Percentiles rank a stretch among this genome's conserved stretches.
phyloP scores from a whole-genome alignment of 1,284 basidiomycete genomes.

The Ceratobasidium sp. region DNA sequence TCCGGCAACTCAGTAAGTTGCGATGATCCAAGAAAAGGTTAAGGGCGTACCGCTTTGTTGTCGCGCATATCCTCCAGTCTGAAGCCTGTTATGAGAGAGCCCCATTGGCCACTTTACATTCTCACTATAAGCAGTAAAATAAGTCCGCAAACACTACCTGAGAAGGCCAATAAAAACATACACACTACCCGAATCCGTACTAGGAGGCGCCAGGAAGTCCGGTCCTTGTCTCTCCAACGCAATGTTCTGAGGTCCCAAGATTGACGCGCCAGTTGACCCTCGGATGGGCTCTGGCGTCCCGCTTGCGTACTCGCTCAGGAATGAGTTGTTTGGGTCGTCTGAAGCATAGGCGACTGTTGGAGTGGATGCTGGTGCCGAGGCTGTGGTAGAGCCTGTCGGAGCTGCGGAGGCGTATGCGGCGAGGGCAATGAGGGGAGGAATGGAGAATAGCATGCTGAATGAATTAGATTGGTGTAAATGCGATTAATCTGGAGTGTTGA shows the following conservation, averaged over 20 bases:
- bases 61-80: slow-evolving; percentile 79
- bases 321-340: slow-evolving; percentile 20
- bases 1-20: too few species aligned
- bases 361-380: too few species aligned
- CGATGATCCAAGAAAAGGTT: too few species aligned
- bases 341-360: slow-evolving; percentile 25
- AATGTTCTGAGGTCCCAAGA: slow-evolving; percentile 24
- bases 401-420: slow-evolving; percentile 7
- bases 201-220: slow-evolving; percentile 14
- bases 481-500: too few species aligned
- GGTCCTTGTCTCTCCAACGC: slow-evolving; percentile 8
- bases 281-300: background rate
- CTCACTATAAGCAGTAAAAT: slow-evolving; percentile 55
- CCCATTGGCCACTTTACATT: slow-evolving; percentile 81
- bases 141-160: background rate
- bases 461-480: too few species aligned
- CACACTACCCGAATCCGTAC: slow-evolving; percentile 19
- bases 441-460: slow-evolving; percentile 1
- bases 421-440: background rate
- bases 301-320: background rate
- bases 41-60: slow-evolving; percentile 70
- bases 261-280: background rate
- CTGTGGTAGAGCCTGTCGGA: too few species aligned
- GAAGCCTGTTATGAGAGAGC: slow-evolving; percentile 75
- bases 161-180: background rate